A percentile compares a stretch with the other conserved stretches of the same genome.
These are phyloP conservation scores for Leccinellum albellum DNA, from an alignment of 768 basidiomycete species.

Conservation along the genomic window DNA sequence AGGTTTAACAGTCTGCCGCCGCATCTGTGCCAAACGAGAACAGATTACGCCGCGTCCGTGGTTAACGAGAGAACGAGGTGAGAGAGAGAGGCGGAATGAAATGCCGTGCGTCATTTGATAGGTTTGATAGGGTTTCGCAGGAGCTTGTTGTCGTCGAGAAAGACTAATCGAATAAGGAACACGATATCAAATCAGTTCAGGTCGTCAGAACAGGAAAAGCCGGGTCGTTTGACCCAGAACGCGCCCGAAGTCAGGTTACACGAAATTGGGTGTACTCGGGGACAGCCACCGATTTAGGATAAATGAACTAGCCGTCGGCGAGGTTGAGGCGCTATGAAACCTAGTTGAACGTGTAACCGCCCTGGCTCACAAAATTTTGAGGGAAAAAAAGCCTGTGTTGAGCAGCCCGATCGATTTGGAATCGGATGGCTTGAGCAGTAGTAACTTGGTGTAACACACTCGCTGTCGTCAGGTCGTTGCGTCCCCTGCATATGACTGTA, in stretches of 20 bases:
- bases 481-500: conserved; percentile 34
- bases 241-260: conserved; percentile 15
- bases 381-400: conserved; percentile 9
- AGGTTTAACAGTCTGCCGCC: conserved; percentile 20
- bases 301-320: conserved; percentile 27
- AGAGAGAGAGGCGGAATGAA: not conserved
- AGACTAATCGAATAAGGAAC: conserved; percentile 33
- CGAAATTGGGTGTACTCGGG: conserved; percentile 15
- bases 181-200: conserved; percentile 13
- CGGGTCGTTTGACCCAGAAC: conserved; percentile 16
- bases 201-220: conserved; percentile 9
- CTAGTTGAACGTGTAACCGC: conserved; percentile 23
- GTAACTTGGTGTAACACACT: conserved; percentile 10
- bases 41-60: conserved; percentile 24
- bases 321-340: conserved; percentile 25
- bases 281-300: conserved; percentile 26
- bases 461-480: conserved; percentile 24
- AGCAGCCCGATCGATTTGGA: conserved; percentile 20
- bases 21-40: conserved; percentile 25
- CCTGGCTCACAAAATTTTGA: conserved; percentile 24
- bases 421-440: conserved; percentile 12
- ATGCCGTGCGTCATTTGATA: conserved; percentile 35
- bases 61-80: conserved; percentile 21
- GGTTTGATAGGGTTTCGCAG: conserved; percentile 36
- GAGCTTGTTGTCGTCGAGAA: conserved; percentile 32